Base-by-base conservation (phyloP, 257 asterid genomes). In the Rehmannia glutinosa region DNA sequence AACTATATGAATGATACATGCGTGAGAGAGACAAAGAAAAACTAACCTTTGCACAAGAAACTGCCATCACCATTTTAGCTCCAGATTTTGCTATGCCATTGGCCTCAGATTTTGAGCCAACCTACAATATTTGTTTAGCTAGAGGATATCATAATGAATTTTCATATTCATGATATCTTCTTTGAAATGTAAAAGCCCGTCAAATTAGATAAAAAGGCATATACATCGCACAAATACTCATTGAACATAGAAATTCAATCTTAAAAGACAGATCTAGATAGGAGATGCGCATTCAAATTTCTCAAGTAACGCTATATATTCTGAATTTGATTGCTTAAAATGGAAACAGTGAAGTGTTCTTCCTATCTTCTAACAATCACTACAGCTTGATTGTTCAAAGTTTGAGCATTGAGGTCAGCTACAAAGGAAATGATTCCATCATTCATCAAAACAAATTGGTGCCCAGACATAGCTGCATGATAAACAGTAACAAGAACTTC, bases 61-160 rank as follows among this genome's bases (percentile, higher is more conserved):
- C 99, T 65, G 99, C 97, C 99, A 93, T 90, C 79, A 93, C 99
- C 99, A 93, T 83, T 87, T 93, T 93, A 68, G 99, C 99, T 72
- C 99, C 99, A 76, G 99, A 77, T 82, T 93, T 93, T 51, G 99
- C 99, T 69, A 93, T 93, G 50, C 99, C 99, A 77, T 70, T 86
- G 74, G 97, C 95, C 88, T 93, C 99, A 21, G 99, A 88, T 84
- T 90, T 93, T 71, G 99, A 93, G 49, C 99, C 99, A 62, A 93
- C 99, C 99, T 90, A 75, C 78, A 77, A 73, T 27, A 62, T 42
- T 66, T 69, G 72, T 51, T 78, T 21, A 23, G 41, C 58, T 64
- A 64, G 42, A 62, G 21, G 54, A 20, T 24, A 35, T 60, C 28
- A 25, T 8, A 64, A 55, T 35, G 28, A 66, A 24, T 32, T 50